These are phyloP conservation scores for Alternaria arborescens DNA, from an alignment of 2,329 filamentous ascomycete species.

Conservation along the genomic window DNA sequence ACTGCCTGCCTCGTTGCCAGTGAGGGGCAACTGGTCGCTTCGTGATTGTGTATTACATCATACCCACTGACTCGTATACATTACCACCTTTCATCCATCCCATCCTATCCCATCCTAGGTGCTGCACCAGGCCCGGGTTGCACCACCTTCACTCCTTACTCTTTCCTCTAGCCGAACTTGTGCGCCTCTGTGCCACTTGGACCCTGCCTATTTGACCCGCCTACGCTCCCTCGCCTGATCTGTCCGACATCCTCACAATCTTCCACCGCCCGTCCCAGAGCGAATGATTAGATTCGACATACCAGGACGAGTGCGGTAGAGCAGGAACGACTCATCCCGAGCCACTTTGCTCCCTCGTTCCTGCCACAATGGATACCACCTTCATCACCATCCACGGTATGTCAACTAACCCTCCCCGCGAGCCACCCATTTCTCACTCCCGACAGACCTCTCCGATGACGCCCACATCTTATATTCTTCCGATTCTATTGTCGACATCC, in stretches of 20 bases:
- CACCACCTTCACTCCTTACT: constrained; percentile 21
- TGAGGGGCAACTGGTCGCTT: constrained; percentile 4
- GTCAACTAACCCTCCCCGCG: constrained; percentile 38
- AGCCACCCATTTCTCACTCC: constrained; percentile 16
- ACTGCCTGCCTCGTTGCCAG: background rate
- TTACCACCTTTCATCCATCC: background rate
- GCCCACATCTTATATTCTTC: constrained; percentile 85
- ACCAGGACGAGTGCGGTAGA: constrained; percentile 37
- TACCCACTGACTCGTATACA: constrained; percentile 12
- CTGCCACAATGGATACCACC: constrained; percentile 70
- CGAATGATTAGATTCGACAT: constrained; percentile 52
- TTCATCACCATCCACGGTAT: constrained; percentile 92
- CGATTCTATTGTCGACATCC: constrained; percentile 82
- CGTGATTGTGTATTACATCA: constrained; percentile 14
- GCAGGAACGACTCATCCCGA: constrained; percentile 6
- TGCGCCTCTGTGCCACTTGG: constrained; percentile 32
- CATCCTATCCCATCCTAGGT: constrained; percentile 20
- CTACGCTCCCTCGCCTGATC: constrained; percentile 21
- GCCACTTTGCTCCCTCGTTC: background rate
- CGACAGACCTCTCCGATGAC: constrained; percentile 73
- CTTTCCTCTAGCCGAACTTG: constrained; percentile 24
- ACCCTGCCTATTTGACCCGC: constrained; percentile 32
- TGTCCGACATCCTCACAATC: constrained; percentile 18
- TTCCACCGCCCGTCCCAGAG: constrained; percentile 39
- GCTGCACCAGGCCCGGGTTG: constrained; percentile 21